phyloP scores from a whole-genome alignment of 306 rosid species.

The Casuarina glauca region DNA sequence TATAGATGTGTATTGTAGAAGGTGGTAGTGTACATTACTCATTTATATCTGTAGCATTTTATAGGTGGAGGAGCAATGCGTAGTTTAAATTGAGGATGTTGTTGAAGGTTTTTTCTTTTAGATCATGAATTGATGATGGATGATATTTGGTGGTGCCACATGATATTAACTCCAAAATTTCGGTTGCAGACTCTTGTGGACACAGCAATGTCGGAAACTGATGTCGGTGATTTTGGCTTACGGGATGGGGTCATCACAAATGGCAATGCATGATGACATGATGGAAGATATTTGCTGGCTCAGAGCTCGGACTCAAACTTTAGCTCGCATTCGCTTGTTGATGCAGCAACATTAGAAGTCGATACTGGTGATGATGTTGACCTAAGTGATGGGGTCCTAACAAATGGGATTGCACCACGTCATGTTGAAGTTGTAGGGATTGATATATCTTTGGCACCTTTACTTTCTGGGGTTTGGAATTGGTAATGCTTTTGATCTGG shows the following conservation, averaged over 20 bases:
- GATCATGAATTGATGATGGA: slow-evolving; percentile 2
- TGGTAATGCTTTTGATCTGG: not conserved
- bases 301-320: not conserved
- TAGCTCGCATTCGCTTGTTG: slow-evolving; percentile 64
- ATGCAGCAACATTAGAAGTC: slow-evolving; percentile 42
- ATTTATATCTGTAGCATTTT: not conserved
- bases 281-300: not conserved
- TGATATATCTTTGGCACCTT: not conserved
- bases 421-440: not conserved
- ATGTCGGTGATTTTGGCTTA: slow-evolving; percentile 36
- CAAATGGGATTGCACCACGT: slow-evolving; percentile 37
- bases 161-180: slow-evolving; percentile 7
- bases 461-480: not conserved
- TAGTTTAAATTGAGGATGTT: not conserved
- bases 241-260: slow-evolving; percentile 28
- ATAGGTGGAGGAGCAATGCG: not conserved
- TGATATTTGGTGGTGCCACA: not conserved
- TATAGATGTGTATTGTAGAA: not conserved
- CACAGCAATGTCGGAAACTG: slow-evolving; percentile 43
- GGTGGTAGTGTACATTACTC: not conserved
- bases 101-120: not conserved
- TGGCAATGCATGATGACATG: slow-evolving; percentile 4
- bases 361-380: slow-evolving; percentile 38
- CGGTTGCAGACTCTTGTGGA: slow-evolving; percentile 71
- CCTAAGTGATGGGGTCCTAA: slow-evolving; percentile 12